Conservation (phyloP, 176 grass and related monocot species). For the Musa troglodytarum region DNA sequence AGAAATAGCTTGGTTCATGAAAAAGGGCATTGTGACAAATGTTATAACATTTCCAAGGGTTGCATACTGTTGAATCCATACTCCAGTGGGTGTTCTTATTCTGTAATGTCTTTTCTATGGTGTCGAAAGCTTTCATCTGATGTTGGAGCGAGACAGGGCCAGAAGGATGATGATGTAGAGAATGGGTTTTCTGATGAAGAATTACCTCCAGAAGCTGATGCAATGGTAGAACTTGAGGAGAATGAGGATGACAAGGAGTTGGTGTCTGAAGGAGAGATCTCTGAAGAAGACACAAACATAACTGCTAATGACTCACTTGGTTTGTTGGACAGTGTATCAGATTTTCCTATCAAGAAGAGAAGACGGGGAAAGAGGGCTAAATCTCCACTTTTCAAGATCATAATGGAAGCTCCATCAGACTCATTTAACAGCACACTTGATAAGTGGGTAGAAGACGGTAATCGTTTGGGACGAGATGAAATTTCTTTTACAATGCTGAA, state of each 20-base stretch:
- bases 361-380: neutral
- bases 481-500: constrained; percentile 23
- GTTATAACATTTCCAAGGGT: constrained; percentile 22
- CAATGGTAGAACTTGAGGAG: neutral
- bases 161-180: constrained; percentile 41
- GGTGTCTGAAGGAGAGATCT: neutral
- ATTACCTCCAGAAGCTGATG: constrained; percentile 30
- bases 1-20: constrained; percentile 25
- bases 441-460: constrained; percentile 51
- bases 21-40: constrained; percentile 12
- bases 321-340: constrained; percentile 24
- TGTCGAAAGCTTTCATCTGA: constrained; percentile 60
- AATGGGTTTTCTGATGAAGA: constrained; percentile 90
- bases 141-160: constrained; percentile 35
- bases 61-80: constrained; percentile 21
- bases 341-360: constrained; percentile 2
- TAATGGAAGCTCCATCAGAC: constrained; percentile 1
- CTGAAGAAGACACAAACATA: constrained; percentile 33
- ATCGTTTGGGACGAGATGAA: constrained; percentile 35
- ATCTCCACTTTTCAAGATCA: constrained; percentile 13
- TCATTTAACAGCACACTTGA: constrained; percentile 4
- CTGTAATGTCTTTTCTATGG: constrained; percentile 23
- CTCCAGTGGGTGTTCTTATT: constrained; percentile 14
- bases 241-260: constrained; percentile 22
- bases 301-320: constrained; percentile 27